Percentiles rank a stretch among this genome's conserved stretches.
Conservation (phyloP, 2,329 filamentous ascomycete genomes). For the Aschersonia sp. region DNA sequence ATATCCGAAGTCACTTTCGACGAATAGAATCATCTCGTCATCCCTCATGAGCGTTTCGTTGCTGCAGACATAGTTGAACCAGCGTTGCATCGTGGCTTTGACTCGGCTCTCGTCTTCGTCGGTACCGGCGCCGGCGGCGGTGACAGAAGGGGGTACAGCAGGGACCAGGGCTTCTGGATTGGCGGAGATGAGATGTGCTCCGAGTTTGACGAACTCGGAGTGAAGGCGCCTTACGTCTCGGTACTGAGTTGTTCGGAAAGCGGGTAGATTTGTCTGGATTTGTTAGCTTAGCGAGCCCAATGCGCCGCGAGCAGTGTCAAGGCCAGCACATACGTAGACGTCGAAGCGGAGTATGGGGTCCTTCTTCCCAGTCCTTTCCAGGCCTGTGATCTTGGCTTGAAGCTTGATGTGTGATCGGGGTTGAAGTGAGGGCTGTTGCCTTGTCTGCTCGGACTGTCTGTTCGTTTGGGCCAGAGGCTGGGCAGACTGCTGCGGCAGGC, state of each 20-base stretch:
- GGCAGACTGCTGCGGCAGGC: conserved; percentile 6
- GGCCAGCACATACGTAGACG: conserved; percentile 56
- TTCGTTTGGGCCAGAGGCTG: conserved; percentile 7
- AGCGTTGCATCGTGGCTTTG: conserved; percentile 80
- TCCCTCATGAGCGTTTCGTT: conserved; percentile 90
- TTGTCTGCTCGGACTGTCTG: conserved; percentile 17
- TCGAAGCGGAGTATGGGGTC: conserved; percentile 92
- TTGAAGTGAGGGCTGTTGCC: conserved; percentile 39
- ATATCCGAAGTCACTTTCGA: conserved; percentile 98
- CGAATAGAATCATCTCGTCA: conserved; percentile 94
- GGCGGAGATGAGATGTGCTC: conserved; percentile 89
- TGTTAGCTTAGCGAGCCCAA: conserved; percentile 1
- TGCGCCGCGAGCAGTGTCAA: background rate
- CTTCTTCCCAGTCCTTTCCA: conserved; percentile 89
- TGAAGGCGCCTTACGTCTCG: conserved; percentile 92
- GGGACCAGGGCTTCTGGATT: conserved; percentile 93
- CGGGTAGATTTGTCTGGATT: conserved; percentile 85
- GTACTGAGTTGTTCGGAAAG: conserved; percentile 95
- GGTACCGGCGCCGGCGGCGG: conserved; percentile 85
- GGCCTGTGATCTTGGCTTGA: conserved; percentile 84
- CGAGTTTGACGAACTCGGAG: conserved; percentile 92
- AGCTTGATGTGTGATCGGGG: conserved; percentile 65
- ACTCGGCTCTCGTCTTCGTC: conserved; percentile 89
- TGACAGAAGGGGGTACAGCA: conserved; percentile 86
- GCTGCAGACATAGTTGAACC: conserved; percentile 85